Base-by-base conservation (phyloP, 73 alveolate species). In the Paramecium primaurelia region DNA sequence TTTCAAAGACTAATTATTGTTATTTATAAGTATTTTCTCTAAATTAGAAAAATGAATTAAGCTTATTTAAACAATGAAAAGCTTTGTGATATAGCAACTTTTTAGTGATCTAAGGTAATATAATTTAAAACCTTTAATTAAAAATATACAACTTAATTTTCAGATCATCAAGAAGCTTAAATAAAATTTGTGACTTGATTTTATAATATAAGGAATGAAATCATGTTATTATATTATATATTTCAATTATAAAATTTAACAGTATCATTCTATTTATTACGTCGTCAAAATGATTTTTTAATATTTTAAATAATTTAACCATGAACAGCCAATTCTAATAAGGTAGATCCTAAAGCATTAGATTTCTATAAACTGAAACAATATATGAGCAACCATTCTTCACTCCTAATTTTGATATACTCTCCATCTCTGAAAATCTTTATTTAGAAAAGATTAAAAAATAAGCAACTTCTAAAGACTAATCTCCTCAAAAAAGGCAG, bases 371-470 rank as follows among this genome's bases (percentile, higher is more conserved):
- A 26, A 64, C 84, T 32, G 32, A 64, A 64, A 64, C 84, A 28
- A 7, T 64, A 28, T 64, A 64, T 64, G 84, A 64, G 49, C 7
- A 64, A 28, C 84, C 84, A 22, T 64, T 64, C 47, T 64, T 32
- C 28, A 32, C 84, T 28, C 84, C 84, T 32, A 64, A 64, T 34
- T 0, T 64, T 64, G 84, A 64, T 64, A 32, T 64, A 30, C 84
- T 64, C 84, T 64, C 84, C 42, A 26, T 64, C 42, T 64, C 84
- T 64, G 84, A 64, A 64, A 64, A 64, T 34, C 84, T 64, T 26
- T 64, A 64, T 28, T 28, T 64, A 64, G 84, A 64, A 32, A 64
- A 64, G 28, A 64, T 32, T 28, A 4, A 18, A 54, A 54, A 54
- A 54, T 54, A 54, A 34, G 32, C 69, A 54, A 54, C 69, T 1